Conservation (phyloP, 2,329 filamentous ascomycete species). For the Mycosphaerella arachidis region DNA sequence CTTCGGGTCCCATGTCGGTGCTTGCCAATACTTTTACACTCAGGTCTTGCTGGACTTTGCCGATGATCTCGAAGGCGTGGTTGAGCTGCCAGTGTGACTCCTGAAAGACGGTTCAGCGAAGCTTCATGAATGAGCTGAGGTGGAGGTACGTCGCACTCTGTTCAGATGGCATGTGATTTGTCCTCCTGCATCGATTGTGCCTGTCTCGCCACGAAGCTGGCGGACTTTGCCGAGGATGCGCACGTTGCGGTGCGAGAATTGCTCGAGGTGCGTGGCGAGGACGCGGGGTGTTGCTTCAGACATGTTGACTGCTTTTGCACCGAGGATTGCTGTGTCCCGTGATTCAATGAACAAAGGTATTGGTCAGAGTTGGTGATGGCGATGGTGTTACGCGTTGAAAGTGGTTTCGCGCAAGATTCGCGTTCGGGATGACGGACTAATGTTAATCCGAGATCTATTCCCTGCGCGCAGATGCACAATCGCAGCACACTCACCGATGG, state of each 20-base stretch:
- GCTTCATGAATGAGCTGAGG: constrained; percentile 28
- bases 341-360: neutral
- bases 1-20: constrained; percentile 59
- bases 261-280: constrained; percentile 71
- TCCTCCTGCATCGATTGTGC: constrained; percentile 74
- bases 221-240: constrained; percentile 82
- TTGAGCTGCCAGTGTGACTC: constrained; percentile 66
- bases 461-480: no score
- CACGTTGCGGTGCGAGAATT: constrained; percentile 67
- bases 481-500: no score
- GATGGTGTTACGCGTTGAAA: neutral
- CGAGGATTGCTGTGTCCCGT: neutral
- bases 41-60: constrained; percentile 71
- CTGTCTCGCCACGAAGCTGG: constrained; percentile 74
- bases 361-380: neutral
- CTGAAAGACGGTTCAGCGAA: constrained; percentile 39
- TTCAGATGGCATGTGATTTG: constrained; percentile 70
- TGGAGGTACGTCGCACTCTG: constrained; percentile 54
- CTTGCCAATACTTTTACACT: constrained; percentile 66
- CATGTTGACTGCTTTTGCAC: constrained; percentile 46
- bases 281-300: constrained; percentile 75
- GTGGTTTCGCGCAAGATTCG: neutral
- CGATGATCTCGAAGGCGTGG: constrained; percentile 71
- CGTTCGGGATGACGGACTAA: neutral
- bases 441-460: no score